Conservation (phyloP, 441 rosid genomes). For the Gossypium davidsonii region DNA sequence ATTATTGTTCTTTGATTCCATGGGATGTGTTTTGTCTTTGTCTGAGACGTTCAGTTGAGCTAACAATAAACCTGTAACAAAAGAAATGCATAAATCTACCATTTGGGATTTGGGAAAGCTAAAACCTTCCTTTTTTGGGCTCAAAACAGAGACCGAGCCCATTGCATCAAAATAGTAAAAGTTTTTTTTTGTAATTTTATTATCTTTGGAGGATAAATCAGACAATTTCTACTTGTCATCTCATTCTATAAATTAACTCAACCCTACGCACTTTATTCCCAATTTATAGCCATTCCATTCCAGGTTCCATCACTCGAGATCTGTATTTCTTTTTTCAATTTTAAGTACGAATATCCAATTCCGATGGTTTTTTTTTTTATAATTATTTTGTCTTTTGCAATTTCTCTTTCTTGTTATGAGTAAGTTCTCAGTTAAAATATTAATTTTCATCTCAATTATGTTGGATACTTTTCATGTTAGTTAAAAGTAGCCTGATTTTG, state of each 20-base stretch:
- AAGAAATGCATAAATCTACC: not conserved
- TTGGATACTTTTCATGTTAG: not conserved
- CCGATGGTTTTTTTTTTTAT: not conserved
- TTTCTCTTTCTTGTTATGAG: not conserved
- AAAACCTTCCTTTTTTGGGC: not conserved
- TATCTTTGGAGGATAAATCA: not conserved
- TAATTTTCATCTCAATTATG: not conserved
- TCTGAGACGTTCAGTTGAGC: not conserved
- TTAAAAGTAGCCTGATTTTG: slow-evolving; percentile 6
- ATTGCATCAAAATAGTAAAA: not conserved
- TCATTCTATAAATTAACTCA: not conserved
- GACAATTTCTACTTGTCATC: not conserved
- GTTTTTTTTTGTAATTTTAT: not conserved
- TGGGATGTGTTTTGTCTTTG: slow-evolving; percentile 6
- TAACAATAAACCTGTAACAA: not conserved
- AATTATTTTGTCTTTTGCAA: not conserved
- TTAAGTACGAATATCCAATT: not conserved
- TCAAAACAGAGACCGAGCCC: not conserved
- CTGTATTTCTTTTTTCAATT: not conserved
- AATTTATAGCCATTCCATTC: not conserved
- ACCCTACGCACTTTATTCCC: not conserved
- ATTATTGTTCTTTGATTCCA: slow-evolving; percentile 29
- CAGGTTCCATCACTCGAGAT: not conserved
- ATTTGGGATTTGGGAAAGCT: not conserved
- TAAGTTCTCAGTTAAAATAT: too few species aligned